Evolutionary conservation across 1,139 yeast species (phyloP).

Genomic region (Geotrichum bryndzae): DNA sequence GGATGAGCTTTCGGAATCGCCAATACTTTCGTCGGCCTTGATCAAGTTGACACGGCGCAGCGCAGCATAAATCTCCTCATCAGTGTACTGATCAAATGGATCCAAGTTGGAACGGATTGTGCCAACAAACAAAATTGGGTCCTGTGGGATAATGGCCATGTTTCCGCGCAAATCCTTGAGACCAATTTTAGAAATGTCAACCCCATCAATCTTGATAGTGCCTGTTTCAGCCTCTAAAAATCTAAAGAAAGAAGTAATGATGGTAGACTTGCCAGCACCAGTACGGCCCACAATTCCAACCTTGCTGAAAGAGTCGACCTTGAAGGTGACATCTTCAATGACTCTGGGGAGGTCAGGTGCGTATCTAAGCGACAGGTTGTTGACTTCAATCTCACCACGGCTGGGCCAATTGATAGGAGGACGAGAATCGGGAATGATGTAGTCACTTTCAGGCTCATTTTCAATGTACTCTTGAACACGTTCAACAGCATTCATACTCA

Average conservation of each 20-base stretch:
- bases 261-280: slow-evolving; percentile 97
- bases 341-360: slow-evolving; percentile 85
- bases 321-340: slow-evolving; percentile 77
- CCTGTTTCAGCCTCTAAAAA: slow-evolving; percentile 91
- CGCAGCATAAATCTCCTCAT: slow-evolving; percentile 73
- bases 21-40: slow-evolving; percentile 2
- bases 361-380: slow-evolving; percentile 74
- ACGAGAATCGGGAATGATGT: slow-evolving; percentile 54
- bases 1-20: too few species aligned
- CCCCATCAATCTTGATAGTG: slow-evolving; percentile 69
- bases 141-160: slow-evolving; percentile 88
- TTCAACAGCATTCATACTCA: slow-evolving; percentile 96
- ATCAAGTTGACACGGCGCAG: slow-evolving; percentile 79
- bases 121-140: slow-evolving; percentile 84
- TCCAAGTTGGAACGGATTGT: slow-evolving; percentile 77
- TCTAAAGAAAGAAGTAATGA: slow-evolving; percentile 89
- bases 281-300: slow-evolving; percentile 97
- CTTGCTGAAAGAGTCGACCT: slow-evolving; percentile 71
- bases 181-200: slow-evolving; percentile 84
- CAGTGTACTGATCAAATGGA: slow-evolving; percentile 67
- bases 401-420: slow-evolving; percentile 84
- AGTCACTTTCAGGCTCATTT: slow-evolving; percentile 55
- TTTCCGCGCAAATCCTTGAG: slow-evolving; percentile 74
- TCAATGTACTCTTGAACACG: slow-evolving; percentile 76
- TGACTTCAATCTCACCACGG: slow-evolving; percentile 69